Percentiles rank a stretch among this genome's conserved stretches.
Evolutionary conservation across 2,329 filamentous ascomycete species (phyloP).

Genomic region (Colletotrichum trifolii): DNA sequence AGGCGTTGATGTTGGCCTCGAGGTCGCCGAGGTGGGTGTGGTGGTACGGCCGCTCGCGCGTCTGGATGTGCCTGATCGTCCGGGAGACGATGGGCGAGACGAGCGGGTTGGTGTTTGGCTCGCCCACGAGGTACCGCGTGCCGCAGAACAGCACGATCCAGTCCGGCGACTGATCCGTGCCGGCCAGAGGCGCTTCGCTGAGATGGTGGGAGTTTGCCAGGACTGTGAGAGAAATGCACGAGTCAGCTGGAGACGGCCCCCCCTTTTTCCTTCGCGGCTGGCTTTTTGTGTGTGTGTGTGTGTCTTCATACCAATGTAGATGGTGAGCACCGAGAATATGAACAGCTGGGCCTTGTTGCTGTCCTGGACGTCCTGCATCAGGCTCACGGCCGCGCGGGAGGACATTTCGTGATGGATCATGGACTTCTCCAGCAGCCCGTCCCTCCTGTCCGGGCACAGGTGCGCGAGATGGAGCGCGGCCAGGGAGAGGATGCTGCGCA

Average conservation of each 20-base stretch:
- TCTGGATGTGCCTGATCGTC: conserved; percentile 28
- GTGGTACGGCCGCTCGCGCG: conserved; percentile 30
- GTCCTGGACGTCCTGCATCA: conserved; percentile 39
- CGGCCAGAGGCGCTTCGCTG: conserved; percentile 23
- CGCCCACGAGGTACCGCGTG: conserved; percentile 25
- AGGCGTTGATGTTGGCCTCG: conserved; percentile 38
- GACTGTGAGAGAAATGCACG: conserved; percentile 1
- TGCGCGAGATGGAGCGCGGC: conserved; percentile 61
- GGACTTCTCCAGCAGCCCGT: conserved; percentile 32
- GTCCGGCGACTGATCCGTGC: conserved; percentile 32
- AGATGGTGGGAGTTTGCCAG: conserved; percentile 33
- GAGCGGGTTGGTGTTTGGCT: conserved; percentile 23
- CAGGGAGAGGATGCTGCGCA: conserved; percentile 60
- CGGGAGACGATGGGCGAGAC: conserved; percentile 33
- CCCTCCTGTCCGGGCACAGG: conserved; percentile 36
- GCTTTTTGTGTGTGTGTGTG: neutral
- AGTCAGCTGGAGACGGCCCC: neutral
- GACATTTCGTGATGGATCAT: conserved; percentile 45
- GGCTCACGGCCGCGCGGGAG: conserved; percentile 41
- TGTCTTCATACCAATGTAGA: conserved; percentile 29
- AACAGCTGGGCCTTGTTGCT: conserved; percentile 34
- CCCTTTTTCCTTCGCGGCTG: too few species aligned
- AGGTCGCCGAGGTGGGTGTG: conserved; percentile 40
- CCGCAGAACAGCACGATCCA: conserved; percentile 40
- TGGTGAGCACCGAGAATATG: conserved; percentile 36